A percentile compares a stretch with the other conserved stretches of the same genome.
phyloP scores from a whole-genome alignment of 257 asterid genomes.

The Lithospermum erythrorhizon region DNA sequence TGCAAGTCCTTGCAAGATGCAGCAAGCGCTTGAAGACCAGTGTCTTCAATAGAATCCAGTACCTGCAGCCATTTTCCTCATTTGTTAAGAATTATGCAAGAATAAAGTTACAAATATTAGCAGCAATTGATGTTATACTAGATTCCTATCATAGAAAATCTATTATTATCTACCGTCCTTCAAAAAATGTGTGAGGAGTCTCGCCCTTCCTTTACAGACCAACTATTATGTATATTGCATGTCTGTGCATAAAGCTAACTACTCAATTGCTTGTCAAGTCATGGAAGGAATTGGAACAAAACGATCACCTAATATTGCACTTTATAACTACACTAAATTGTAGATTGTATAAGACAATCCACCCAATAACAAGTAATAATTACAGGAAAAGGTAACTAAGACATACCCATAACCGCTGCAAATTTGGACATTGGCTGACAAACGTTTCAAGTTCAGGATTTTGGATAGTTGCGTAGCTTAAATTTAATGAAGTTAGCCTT shows the following conservation, averaged over 20 bases:
- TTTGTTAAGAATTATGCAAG: not conserved
- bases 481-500: constrained; percentile 63
- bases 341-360: not conserved
- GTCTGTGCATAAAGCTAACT: no score
- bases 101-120: not conserved
- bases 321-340: no score
- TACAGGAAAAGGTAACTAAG: not conserved
- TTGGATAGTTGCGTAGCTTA: constrained; percentile 63
- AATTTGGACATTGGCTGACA: constrained; percentile 51
- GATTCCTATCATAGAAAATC: no score
- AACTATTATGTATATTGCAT: no score
- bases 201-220: no score
- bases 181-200: no score
- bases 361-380: not conserved
- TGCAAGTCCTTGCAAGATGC: constrained; percentile 73
- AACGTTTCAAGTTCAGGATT: constrained; percentile 64
- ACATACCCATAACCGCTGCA: constrained; percentile 83
- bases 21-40: constrained; percentile 70
- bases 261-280: no score
- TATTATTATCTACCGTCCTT: no score
- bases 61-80: constrained; percentile 34
- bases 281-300: no score
- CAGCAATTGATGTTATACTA: not conserved
- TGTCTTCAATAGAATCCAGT: constrained; percentile 81
- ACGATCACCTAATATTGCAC: no score